These are phyloP conservation scores for Fragaria iinumae DNA, from an alignment of 306 rosid genomes.

Conservation along the genomic window DNA sequence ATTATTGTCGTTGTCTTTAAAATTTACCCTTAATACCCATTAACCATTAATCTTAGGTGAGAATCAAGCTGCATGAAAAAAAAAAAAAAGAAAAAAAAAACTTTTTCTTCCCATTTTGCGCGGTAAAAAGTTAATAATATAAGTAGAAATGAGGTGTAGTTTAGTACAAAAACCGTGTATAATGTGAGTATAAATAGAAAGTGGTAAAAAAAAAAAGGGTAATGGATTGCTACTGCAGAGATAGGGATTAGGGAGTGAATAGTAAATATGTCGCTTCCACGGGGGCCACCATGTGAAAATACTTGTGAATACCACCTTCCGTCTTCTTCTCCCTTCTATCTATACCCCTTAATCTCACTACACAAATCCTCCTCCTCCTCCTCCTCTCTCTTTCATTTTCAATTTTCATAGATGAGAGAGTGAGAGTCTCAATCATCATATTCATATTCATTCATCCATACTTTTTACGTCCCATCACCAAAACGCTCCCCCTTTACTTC, in stretches of 20 bases:
- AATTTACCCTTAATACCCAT: neutral
- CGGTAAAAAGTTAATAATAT: neutral
- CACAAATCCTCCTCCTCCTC: neutral
- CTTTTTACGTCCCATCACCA: constrained; percentile 82
- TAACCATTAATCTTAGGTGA: neutral
- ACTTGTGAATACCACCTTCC: constrained; percentile 31
- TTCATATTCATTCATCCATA: constrained; percentile 47
- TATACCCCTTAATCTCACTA: neutral
- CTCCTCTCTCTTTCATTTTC: neutral
- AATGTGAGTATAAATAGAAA: neutral
- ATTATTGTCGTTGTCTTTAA: neutral
- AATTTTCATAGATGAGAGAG: neutral
- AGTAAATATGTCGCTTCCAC: constrained; percentile 43
- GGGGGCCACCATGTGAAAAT: constrained; percentile 63
- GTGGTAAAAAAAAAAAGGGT: neutral
- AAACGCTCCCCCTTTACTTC: constrained; percentile 18
- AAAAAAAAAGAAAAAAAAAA: too few relatives aligned
- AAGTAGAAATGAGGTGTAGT: neutral
- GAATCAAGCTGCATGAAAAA: neutral
- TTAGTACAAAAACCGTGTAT: neutral
- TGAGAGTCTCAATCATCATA: constrained; percentile 27
- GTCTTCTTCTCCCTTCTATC: neutral
- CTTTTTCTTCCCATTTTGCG: neutral
- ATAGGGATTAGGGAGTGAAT: constrained; percentile 25
- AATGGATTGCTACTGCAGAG: neutral